A percentile compares a stretch with the other conserved stretches of the same genome.
These are phyloP conservation scores for Didymellaceae sp. DNA, from an alignment of 2,329 filamentous ascomycete species.

Conservation along the genomic window DNA sequence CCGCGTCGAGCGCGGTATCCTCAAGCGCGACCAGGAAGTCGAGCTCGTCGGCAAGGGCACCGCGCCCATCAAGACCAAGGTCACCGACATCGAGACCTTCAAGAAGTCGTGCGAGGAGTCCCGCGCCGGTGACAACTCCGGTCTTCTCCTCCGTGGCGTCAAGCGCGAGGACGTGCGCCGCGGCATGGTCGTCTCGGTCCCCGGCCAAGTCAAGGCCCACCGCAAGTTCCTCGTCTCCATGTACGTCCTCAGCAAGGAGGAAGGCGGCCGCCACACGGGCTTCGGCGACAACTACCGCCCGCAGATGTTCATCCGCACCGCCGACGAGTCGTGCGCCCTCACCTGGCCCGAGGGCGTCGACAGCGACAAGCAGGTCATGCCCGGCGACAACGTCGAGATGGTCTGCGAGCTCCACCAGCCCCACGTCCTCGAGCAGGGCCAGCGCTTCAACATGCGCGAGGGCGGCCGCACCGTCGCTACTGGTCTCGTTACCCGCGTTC, in stretches of 20 bases:
- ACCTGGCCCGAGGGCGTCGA: conserved; percentile 86
- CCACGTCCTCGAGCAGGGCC: conserved; percentile 85
- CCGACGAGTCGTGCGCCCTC: conserved; percentile 76
- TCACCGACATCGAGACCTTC: conserved; percentile 99
- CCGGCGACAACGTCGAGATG: conserved; percentile 99
- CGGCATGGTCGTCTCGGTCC: conserved; percentile 91
- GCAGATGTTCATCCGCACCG: conserved; percentile 94
- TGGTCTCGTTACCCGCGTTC: conserved; percentile 48
- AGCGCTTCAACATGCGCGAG: conserved; percentile 98
- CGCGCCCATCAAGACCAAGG: conserved; percentile 93
- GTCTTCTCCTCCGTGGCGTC: conserved; percentile 92
- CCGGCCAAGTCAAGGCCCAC: conserved; percentile 84
- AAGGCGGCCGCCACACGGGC: conserved; percentile 95
- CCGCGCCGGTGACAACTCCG: conserved; percentile 96
- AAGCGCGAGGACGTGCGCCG: conserved; percentile 93
- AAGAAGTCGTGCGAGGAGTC: conserved; percentile 99
- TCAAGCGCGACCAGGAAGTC: conserved; percentile 94
- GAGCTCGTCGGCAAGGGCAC: conserved; percentile 90
- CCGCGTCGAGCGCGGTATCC: conserved; percentile 91
- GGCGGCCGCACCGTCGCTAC: conserved; percentile 70
- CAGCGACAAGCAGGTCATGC: conserved; percentile 86
- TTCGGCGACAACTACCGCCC: conserved; percentile 97
- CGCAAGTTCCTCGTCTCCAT: conserved; percentile 92
- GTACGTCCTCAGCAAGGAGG: conserved; percentile 97
- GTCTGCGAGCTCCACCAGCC: conserved; percentile 83